Evolutionary conservation across 164 flowering plant genomes (phyloP).

Genomic region (Kingdonia uniflora): DNA sequence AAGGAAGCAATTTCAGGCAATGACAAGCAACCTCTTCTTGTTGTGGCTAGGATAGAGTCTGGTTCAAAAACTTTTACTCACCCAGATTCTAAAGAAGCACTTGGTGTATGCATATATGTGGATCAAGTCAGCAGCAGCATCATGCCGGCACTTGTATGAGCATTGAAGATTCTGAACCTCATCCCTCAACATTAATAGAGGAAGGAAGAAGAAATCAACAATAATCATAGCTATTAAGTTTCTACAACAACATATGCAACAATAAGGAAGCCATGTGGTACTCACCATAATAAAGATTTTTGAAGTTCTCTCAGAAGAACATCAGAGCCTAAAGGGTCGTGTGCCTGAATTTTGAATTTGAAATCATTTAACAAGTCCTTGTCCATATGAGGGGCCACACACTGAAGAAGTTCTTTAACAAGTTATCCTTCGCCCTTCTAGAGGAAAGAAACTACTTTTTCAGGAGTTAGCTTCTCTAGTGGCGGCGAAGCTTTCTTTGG

Average conservation of each 20-base stretch:
- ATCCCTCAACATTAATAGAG: conserved; percentile 78
- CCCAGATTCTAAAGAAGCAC: conserved; percentile 68
- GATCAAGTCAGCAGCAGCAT: conserved; percentile 98
- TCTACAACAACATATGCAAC: neutral
- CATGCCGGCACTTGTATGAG: conserved; percentile 79
- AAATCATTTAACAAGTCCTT: conserved; percentile 44
- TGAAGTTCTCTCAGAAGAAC: too few species aligned
- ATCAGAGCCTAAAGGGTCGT: conserved; percentile 73
- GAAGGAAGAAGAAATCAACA: conserved; percentile 4
- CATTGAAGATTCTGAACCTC: conserved; percentile 85
- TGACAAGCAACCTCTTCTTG: too few species aligned
- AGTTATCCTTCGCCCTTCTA: conserved; percentile 96
- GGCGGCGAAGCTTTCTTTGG: conserved; percentile 95
- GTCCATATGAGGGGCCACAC: conserved; percentile 79
- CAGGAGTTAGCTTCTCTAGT: conserved; percentile 63
- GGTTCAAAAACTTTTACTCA: conserved; percentile 24
- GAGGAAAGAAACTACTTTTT: conserved; percentile 49
- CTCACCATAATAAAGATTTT: conserved; percentile 81
- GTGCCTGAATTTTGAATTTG: conserved; percentile 54
- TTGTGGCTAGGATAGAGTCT: too few species aligned
- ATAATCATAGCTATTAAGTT: neutral
- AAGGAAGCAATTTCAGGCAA: too few species aligned
- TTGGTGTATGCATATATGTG: conserved; percentile 90
- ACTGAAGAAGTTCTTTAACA: conserved; percentile 77
- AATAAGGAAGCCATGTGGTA: conserved; percentile 2